Evolutionary conservation across 208 protist species (phyloP).

Genomic region (Acanthamoeba lugdunensis): DNA sequence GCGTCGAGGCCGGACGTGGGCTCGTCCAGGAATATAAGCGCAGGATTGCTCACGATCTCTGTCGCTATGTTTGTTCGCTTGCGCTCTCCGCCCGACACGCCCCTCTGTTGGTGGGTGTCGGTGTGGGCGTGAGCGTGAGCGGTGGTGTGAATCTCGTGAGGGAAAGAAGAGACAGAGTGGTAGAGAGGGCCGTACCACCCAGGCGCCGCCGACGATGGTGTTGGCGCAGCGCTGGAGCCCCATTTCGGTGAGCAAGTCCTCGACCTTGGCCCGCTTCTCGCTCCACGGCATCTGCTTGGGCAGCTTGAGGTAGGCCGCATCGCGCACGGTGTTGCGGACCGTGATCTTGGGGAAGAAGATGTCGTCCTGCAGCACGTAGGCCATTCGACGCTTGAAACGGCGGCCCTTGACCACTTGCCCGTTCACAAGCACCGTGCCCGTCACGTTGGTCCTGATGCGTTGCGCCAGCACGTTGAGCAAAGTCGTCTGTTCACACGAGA

Average conservation of each 20-base stretch:
- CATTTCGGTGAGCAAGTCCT: conserved; percentile 67
- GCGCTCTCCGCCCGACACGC: conserved; percentile 78
- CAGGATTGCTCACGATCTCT: conserved; percentile 79
- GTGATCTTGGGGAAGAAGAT: conserved; percentile 74
- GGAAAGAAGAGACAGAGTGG: no score
- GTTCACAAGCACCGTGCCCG: conserved; percentile 67
- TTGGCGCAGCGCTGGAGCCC: conserved; percentile 43
- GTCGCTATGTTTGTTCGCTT: conserved; percentile 84
- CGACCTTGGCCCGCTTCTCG: conserved; percentile 46
- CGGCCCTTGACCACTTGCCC: background rate
- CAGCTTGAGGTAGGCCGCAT: conserved; percentile 75
- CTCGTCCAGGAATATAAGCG: conserved; percentile 81
- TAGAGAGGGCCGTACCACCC: conserved; percentile 19
- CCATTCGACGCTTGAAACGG: conserved; percentile 73
- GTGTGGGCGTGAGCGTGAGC: no score
- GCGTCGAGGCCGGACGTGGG: conserved; percentile 88
- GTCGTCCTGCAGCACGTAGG: conserved; percentile 81
- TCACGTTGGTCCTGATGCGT: conserved; percentile 71
- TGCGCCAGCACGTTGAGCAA: conserved; percentile 76
- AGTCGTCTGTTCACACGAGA: conserved; percentile 60
- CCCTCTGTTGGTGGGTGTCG: conserved; percentile 1
- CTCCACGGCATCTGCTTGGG: background rate
- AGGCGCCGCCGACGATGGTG: conserved; percentile 75
- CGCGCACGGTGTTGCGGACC: conserved; percentile 74
- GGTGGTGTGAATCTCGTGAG: no score